phyloP scores from a whole-genome alignment of 768 basidiomycete genomes.

The Udeniomyces megalosporus region DNA sequence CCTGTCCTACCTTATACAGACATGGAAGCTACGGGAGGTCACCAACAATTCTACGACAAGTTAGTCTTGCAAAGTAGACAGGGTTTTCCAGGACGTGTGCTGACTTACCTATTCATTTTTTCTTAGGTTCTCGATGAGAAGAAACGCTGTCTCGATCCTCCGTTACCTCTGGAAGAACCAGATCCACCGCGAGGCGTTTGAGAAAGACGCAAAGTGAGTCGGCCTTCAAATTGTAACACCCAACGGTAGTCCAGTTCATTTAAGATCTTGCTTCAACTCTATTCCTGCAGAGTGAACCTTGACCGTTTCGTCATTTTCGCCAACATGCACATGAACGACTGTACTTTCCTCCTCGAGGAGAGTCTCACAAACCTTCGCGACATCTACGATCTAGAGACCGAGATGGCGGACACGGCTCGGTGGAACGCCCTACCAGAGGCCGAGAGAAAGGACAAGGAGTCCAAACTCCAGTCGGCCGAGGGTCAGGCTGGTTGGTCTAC shows the following conservation, averaged over 20 bases:
- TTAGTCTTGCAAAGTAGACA: slow-evolving; percentile 25
- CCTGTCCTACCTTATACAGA: slow-evolving; percentile 37
- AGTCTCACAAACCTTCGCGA: slow-evolving; percentile 74
- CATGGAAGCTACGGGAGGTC: slow-evolving; percentile 92
- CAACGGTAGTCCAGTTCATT: no score
- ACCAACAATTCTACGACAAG: slow-evolving; percentile 98
- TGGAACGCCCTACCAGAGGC: slow-evolving; percentile 54
- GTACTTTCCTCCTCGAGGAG: slow-evolving; percentile 95
- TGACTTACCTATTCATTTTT: background rate
- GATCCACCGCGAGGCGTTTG: slow-evolving; percentile 69
- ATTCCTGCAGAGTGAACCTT: slow-evolving; percentile 45
- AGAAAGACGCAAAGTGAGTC: slow-evolving; percentile 55
- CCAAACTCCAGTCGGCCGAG: slow-evolving; percentile 61
- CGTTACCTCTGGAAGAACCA: slow-evolving; percentile 76
- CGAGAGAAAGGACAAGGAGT: slow-evolving; percentile 70
- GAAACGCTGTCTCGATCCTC: slow-evolving; percentile 8
- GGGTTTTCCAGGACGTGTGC: no score
- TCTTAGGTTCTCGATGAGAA: slow-evolving; percentile 6
- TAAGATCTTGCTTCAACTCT: background rate
- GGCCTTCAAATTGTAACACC: no score
- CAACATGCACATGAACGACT: slow-evolving; percentile 97
- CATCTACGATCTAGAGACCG: slow-evolving; percentile 67
- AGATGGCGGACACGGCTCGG: slow-evolving; percentile 57
- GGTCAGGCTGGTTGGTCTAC: slow-evolving; percentile 71
- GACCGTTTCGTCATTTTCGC: slow-evolving; percentile 90